Percentiles rank a stretch among this genome's conserved stretches.
Evolutionary conservation across 2,329 filamentous ascomycete species (phyloP).

Genomic region (Gnomoniopsis sp.): DNA sequence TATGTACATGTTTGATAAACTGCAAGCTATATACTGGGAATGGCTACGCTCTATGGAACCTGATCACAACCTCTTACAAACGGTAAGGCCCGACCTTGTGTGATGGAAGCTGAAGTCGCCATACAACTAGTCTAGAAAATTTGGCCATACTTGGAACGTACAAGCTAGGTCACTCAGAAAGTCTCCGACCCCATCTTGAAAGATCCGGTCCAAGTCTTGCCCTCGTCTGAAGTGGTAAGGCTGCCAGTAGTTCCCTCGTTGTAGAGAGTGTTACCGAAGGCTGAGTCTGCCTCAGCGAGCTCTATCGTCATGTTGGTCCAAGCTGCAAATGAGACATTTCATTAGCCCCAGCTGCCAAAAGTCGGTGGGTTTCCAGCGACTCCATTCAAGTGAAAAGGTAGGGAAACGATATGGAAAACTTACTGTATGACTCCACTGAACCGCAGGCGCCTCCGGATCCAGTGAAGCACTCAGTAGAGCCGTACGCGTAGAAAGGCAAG

Average conservation of each 20-base stretch:
- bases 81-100: too few species aligned
- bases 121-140: too few species aligned
- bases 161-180: neutral
- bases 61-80: too few species aligned
- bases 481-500: neutral
- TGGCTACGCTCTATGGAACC: too few species aligned
- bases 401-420: neutral
- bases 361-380: too few species aligned
- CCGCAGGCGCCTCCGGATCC: neutral
- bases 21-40: too few species aligned
- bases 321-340: neutral
- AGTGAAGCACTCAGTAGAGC: slow-evolving; percentile 1
- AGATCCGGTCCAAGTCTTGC: slow-evolving; percentile 5
- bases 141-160: too few species aligned
- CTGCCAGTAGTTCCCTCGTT: neutral
- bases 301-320: neutral
- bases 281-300: neutral
- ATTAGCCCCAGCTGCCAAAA: neutral
- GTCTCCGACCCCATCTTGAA: slow-evolving; percentile 3
- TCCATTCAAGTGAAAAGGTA: too few species aligned
- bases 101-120: too few species aligned
- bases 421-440: neutral
- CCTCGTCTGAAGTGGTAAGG: neutral
- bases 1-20: too few species aligned
- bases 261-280: neutral